These are phyloP conservation scores for Cystofilobasidium ferigula DNA, from an alignment of 768 basidiomycete species.

Conservation along the genomic window DNA sequence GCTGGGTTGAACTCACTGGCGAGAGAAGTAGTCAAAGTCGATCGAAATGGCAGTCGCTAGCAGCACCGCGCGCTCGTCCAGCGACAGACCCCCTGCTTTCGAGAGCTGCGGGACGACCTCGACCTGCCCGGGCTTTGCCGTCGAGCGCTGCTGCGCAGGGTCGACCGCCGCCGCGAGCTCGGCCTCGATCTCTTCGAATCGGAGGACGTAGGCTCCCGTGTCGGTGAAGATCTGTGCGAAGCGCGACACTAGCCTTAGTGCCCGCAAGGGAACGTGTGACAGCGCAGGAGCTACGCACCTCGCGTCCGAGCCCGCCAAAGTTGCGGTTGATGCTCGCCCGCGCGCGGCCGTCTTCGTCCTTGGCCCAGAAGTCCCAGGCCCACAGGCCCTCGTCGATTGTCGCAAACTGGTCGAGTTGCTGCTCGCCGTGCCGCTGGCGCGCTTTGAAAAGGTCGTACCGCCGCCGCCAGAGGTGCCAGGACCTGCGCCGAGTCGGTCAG, in stretches of 20 bases:
- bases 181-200: constrained; percentile 18
- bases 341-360: constrained; percentile 7
- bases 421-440: neutral
- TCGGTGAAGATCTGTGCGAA: constrained; percentile 24
- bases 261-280: neutral
- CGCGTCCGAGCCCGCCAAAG: constrained; percentile 24
- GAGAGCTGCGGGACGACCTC: constrained; percentile 5
- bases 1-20: constrained; percentile 19
- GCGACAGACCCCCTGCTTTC: constrained; percentile 5
- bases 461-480: constrained; percentile 24
- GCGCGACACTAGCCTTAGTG: neutral
- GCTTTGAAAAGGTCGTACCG: constrained; percentile 20
- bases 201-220: constrained; percentile 21
- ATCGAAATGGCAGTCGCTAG: constrained; percentile 23
- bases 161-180: neutral
- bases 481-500: neutral
- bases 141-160: neutral
- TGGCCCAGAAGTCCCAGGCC: constrained; percentile 15
- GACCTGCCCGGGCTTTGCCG: constrained; percentile 3
- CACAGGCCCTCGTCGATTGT: constrained; percentile 16
- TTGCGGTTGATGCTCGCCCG: constrained; percentile 15
- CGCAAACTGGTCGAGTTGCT: constrained; percentile 18
- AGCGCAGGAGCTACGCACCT: neutral
- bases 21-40: constrained; percentile 26
- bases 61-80: constrained; percentile 22